Percentiles rank a stretch among this genome's conserved stretches.
These are phyloP conservation scores for Coemansia sp. DNA, from an alignment of 192 early-diverging fungal genomes.

Conservation along the genomic window DNA sequence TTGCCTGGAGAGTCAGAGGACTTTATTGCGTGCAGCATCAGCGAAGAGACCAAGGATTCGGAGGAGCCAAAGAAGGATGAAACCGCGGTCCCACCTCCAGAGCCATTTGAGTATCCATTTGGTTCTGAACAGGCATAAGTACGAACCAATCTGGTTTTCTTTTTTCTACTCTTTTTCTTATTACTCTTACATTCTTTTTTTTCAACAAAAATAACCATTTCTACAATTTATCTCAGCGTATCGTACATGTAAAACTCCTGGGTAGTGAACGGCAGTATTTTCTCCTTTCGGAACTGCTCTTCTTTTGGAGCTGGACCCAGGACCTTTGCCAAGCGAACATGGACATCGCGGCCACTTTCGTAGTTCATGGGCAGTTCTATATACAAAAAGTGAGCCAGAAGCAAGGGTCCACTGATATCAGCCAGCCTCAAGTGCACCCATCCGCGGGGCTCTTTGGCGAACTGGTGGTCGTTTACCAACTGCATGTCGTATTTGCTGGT, in stretches of 20 bases:
- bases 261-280: constrained; percentile 33
- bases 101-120: constrained; percentile 85
- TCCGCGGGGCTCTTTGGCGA: constrained; percentile 27
- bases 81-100: constrained; percentile 64
- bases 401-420: constrained; percentile 20
- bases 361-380: constrained; percentile 48
- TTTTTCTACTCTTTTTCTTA: constrained; percentile 8
- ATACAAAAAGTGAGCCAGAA: constrained; percentile 31
- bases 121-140: constrained; percentile 42
- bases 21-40: constrained; percentile 65
- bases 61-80: constrained; percentile 6
- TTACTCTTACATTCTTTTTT: constrained; percentile 2
- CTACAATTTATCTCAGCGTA: constrained; percentile 23
- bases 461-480: constrained; percentile 15
- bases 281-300: constrained; percentile 29
- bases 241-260: constrained; percentile 47
- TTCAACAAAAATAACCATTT: not conserved
- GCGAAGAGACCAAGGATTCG: constrained; percentile 23
- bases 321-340: constrained; percentile 32
- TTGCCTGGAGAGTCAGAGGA: constrained; percentile 78
- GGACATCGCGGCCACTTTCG: constrained; percentile 46
- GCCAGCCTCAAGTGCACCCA: constrained; percentile 32
- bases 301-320: constrained; percentile 33
- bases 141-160: not conserved
- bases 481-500: constrained; percentile 35